Base-by-base conservation (phyloP, 805 yeast species). In the Hanseniaspora clermontiae region DNA sequence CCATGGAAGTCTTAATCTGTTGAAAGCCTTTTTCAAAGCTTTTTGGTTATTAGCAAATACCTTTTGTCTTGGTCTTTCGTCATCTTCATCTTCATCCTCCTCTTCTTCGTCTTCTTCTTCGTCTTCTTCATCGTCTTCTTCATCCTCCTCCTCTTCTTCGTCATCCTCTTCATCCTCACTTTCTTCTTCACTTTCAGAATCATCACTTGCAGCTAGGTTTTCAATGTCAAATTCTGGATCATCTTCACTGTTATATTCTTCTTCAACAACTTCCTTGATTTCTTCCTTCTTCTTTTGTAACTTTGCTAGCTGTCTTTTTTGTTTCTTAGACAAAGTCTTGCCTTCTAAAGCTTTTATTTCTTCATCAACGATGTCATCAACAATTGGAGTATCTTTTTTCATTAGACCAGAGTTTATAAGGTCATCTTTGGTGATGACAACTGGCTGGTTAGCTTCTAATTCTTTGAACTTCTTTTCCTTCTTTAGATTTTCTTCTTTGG, bases 11-110 rank as follows among this genome's bases (percentile, higher is more conserved):
- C 77, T 77, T 62, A 86, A 77, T 65, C 89, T 78, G 27, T 82
- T 81, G 52, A 83, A 72, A 1, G 87, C 73, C 52, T 84, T 85
- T 61, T 76, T 80, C 65, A 86, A 70, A 3, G 98, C 97, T n/a
- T 86, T 83, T 49, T 74, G 75, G 72, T 93, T 91, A 71, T 93
- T 89, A 60, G 91, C 75, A 12, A 96, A 90, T 51, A 88, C 77
- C 68, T 90, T 90, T 58, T 93, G 88, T 70, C 84, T 81, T 50
- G 97, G 97, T 39, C 91, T 89, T 47, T 90, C 80, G 68, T 93
- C 98, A 17, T 95, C 95, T 67, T 90, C 97, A 1, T 93, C 87
- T 65, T 89, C 97, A 45, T 87, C 72, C 65, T 91, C 97, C 29
- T 84, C 97, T 55, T 89, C 97, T 61, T 84, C 90, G 57, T 80